Evolutionary conservation across 345 rosid genomes (phyloP), one percentile per base, ranked within the genome.

Genomic region (Mercurialis annua): DNA sequence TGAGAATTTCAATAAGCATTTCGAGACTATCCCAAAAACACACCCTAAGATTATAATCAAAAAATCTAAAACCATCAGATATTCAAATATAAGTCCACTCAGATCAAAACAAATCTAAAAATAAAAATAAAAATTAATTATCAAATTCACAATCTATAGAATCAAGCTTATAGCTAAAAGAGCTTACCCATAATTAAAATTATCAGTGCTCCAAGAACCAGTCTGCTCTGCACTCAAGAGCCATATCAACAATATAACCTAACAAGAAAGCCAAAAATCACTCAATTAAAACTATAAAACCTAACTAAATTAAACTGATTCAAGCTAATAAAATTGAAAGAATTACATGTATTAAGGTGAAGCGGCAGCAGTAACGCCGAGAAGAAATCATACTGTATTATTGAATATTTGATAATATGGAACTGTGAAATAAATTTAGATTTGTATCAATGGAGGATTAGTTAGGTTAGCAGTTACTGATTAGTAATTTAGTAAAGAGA

Each of bases 161-260:
- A n/a, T n/a, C n/a, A n/a, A n/a, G n/a, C n/a, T 8, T 21, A 20
- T 11, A 21, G 21, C 18, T 21, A 38, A 24, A 42, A 34, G 2
- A 0, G 55, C n/a, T 76, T 84, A 85, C 83, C 80, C 66, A 30
- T n/a, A n/a, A n/a, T n/a, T n/a, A n/a, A n/a, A n/a, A n/a, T n/a
- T n/a, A n/a, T 67, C 24, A 8, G 68, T 62, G 60, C 54, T 11
- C 64, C 23, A 21, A 17, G 46, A 58, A 43, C 68, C 57, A 59
- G 83, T 73, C 70, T 63, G 66, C 70, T 18, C 71, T n/a, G 83
- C 68, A 27, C 71, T 67, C 57, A 66, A 71, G 33, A 76, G 64
- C 59, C 65, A 68, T 33, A 77, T 67, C 34, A 65, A 75, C 65
- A 50, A 40, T 18, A 86, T 42, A 53, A 75, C 81, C 97, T 89